Evolutionary conservation across 225 moss, liverwort and hornwort species (phyloP).

Genomic region (Rhytidiadelphus loreus): DNA sequence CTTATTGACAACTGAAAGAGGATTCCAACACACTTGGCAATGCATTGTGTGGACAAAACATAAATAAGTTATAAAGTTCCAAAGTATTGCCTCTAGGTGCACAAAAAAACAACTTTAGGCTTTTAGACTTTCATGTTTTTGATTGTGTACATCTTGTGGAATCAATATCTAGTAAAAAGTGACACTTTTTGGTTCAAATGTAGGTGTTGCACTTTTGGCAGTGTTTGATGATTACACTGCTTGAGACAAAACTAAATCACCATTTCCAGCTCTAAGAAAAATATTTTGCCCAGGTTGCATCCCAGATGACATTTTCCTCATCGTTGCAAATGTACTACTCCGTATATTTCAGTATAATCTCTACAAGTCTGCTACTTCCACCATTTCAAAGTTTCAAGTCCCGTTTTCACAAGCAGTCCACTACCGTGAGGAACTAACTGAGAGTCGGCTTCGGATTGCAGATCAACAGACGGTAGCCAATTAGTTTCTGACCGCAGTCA

Average conservation of each 20-base stretch:
- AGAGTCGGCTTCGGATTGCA: neutral
- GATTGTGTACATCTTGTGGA: neutral
- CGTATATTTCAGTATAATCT: neutral
- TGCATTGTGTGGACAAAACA: neutral
- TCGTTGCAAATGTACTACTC: neutral
- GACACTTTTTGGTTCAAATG: neutral
- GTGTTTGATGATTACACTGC: too few relatives aligned
- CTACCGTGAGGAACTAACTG: neutral
- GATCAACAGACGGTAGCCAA: neutral
- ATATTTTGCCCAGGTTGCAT: neutral
- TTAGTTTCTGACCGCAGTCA: neutral
- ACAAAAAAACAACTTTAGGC: neutral
- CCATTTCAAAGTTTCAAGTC: neutral
- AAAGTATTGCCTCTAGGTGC: neutral
- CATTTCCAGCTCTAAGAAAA: too few relatives aligned
- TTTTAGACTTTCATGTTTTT: neutral
- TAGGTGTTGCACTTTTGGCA: too few relatives aligned
- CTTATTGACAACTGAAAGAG: too few relatives aligned
- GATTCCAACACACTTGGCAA: neutral
- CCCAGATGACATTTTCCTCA: too few relatives aligned
- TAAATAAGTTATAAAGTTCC: neutral
- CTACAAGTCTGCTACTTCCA: neutral
- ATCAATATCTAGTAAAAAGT: neutral
- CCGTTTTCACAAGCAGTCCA: neutral
- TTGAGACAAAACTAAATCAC: neutral